A percentile compares a stretch with the other conserved stretches of the same genome.
phyloP scores from a whole-genome alignment of 169 alveolate genomes.

The Toxoplasma gondii region DNA sequence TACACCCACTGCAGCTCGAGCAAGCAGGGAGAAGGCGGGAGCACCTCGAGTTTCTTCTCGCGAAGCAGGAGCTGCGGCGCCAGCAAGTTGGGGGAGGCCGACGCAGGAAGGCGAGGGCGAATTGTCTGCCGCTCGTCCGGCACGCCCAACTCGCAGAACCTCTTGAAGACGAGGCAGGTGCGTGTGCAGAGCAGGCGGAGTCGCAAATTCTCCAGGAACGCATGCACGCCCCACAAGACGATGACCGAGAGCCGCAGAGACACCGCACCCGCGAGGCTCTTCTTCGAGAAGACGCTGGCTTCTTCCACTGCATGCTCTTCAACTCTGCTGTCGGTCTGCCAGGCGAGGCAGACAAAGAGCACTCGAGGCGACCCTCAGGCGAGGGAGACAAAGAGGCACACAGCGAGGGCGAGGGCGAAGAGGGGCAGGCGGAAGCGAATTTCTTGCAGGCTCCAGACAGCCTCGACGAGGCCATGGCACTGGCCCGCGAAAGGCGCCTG shows the following conservation, averaged over 20 bases:
- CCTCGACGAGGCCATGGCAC: constrained; percentile 22
- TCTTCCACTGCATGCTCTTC: neutral
- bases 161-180: neutral
- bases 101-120: neutral
- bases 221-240: neutral
- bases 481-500: neutral
- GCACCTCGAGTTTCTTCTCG: constrained; percentile 39
- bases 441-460: neutral
- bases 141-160: neutral
- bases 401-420: neutral
- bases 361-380: neutral
- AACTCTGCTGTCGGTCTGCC: neutral
- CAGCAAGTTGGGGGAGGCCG: neutral
- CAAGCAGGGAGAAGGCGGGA: constrained; percentile 41
- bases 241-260: neutral
- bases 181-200: neutral
- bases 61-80: constrained; percentile 55
- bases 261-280: neutral
- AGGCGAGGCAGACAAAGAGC: neutral
- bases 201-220: neutral
- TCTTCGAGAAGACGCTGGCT: neutral
- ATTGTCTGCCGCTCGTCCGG: neutral
- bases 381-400: neutral
- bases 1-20: constrained; percentile 58
- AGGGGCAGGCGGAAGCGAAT: neutral